phyloP scores from a whole-genome alignment of 805 yeast species.

The Torulaspora delbrueckii region DNA sequence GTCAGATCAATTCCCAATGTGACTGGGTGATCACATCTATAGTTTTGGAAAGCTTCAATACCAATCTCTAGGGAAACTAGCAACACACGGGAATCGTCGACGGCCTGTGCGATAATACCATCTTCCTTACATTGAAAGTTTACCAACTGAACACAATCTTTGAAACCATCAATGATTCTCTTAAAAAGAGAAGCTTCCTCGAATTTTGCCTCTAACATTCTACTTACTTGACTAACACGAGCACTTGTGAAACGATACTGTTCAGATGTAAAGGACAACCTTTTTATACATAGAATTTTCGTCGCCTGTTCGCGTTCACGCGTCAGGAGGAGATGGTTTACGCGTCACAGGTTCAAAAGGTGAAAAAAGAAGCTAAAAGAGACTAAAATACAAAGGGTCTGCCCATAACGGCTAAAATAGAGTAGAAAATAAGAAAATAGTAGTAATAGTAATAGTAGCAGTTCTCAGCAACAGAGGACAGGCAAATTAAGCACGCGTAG shows the following conservation, averaged over 20 bases:
- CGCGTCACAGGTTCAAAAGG: slow-evolving; percentile 8
- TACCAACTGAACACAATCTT: slow-evolving; percentile 91
- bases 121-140: slow-evolving; percentile 95
- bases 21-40: slow-evolving; percentile 91
- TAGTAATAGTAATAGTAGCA: slow-evolving; percentile 4
- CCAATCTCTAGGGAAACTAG: slow-evolving; percentile 85
- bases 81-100: slow-evolving; percentile 93
- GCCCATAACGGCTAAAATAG: slow-evolving; percentile 8
- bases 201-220: slow-evolving; percentile 95
- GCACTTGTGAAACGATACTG: no score
- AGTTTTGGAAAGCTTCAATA: slow-evolving; percentile 80
- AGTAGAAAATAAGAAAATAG: slow-evolving; percentile 4
- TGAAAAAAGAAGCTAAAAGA: not conserved
- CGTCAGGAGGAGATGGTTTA: slow-evolving; percentile 5
- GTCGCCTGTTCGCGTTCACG: slow-evolving; percentile 4
- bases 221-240: slow-evolving; percentile 6
- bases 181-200: slow-evolving; percentile 88
- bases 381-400: slow-evolving; percentile 8
- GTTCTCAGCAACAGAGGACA: not conserved
- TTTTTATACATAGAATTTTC: slow-evolving; percentile 2
- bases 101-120: slow-evolving; percentile 95
- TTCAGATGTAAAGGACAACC: not conserved
- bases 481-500: slow-evolving; percentile 30
- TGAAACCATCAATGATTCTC: slow-evolving; percentile 87
- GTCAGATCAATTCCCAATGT: slow-evolving; percentile 88